Evolutionary conservation across 192 early-diverging fungal genomes (phyloP).

Genomic region (Podila clonocystis): DNA sequence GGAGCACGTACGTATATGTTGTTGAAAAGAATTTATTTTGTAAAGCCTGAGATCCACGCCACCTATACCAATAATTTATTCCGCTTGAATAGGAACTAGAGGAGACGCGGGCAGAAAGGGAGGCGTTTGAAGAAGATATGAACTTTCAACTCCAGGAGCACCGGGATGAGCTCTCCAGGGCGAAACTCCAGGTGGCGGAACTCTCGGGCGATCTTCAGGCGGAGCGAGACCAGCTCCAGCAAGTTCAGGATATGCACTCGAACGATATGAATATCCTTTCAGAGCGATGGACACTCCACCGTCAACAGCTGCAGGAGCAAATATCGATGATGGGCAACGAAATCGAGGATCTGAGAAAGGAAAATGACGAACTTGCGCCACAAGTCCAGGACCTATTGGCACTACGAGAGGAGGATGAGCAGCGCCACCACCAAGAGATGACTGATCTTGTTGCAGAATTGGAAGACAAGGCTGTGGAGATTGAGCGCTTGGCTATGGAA

Average conservation of each 20-base stretch:
- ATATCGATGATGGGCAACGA: slow-evolving; percentile 14
- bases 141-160: slow-evolving; percentile 29
- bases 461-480: slow-evolving; percentile 52
- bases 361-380: slow-evolving; percentile 28
- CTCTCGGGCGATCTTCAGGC: slow-evolving; percentile 22
- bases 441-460: slow-evolving; percentile 54
- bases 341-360: slow-evolving; percentile 21
- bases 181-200: slow-evolving; percentile 32
- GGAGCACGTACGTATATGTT: slow-evolving; percentile 14
- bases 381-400: slow-evolving; percentile 30
- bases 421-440: slow-evolving; percentile 42
- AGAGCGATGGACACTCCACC: slow-evolving; percentile 34
- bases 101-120: slow-evolving; percentile 15
- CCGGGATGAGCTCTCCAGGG: slow-evolving; percentile 34
- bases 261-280: slow-evolving; percentile 42
- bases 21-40: neutral
- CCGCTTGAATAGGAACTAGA: slow-evolving; percentile 19
- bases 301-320: slow-evolving; percentile 22
- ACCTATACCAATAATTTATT: neutral
- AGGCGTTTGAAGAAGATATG: slow-evolving; percentile 20
- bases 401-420: slow-evolving; percentile 25
- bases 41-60: too few relatives aligned
- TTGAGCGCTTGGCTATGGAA: slow-evolving; percentile 36
- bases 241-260: slow-evolving; percentile 31
- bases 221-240: slow-evolving; percentile 18